Conservation (phyloP, 768 basidiomycete genomes). For the Hygrophoropsis aurantiaca region DNA sequence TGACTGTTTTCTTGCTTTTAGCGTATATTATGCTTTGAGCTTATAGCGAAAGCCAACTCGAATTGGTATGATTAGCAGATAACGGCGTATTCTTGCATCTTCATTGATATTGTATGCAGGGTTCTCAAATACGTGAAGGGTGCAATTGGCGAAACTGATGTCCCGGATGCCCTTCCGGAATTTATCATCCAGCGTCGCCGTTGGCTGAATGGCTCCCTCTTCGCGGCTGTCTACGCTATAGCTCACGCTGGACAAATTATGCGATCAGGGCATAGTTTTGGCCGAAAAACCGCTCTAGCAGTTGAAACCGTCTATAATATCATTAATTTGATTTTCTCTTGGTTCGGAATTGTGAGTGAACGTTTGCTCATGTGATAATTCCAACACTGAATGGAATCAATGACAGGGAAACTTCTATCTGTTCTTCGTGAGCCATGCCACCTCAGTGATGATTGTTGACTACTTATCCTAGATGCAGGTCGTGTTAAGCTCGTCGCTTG, state of each 20-base stretch:
- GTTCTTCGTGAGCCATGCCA: constrained; percentile 72
- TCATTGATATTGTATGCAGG: constrained; percentile 50
- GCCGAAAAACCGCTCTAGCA: constrained; percentile 72
- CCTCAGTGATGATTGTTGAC: neutral
- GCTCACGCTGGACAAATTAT: constrained; percentile 56
- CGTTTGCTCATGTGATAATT: no score
- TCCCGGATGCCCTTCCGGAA: constrained; percentile 89
- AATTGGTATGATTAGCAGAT: constrained; percentile 56
- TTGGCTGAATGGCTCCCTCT: constrained; percentile 92
- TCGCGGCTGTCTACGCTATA: constrained; percentile 91
- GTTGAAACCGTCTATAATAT: constrained; percentile 85
- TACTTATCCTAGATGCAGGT: no score
- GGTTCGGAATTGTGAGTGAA: constrained; percentile 92
- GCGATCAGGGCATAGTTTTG: constrained; percentile 59
- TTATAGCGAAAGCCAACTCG: constrained; percentile 75
- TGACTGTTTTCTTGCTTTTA: constrained; percentile 33
- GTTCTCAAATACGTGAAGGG: constrained; percentile 95
- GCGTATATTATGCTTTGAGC: constrained; percentile 83
- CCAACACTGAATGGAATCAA: neutral
- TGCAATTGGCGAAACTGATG: constrained; percentile 91
- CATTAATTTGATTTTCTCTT: constrained; percentile 84
- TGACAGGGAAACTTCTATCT: constrained; percentile 98
- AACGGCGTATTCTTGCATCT: constrained; percentile 1
- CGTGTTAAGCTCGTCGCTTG: constrained; percentile 85
- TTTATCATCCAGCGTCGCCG: constrained; percentile 91